Conservation (phyloP, 805 yeast species). For the Saccharomycopsis amapae region DNA sequence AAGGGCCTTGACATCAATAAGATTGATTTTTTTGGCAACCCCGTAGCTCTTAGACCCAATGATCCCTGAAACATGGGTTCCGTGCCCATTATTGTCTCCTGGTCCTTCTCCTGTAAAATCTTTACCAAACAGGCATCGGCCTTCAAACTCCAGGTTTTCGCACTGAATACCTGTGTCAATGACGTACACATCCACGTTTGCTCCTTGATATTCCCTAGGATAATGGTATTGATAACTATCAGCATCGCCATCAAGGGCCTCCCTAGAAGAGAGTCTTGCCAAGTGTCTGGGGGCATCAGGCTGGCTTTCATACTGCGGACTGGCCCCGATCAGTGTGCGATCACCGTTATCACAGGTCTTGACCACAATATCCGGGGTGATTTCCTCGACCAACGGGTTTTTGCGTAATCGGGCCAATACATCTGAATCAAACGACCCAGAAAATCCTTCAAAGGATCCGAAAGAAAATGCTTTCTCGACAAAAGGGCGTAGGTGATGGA, state of each 20-base stretch:
- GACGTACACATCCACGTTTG: conserved; percentile 59
- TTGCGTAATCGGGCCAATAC: conserved; percentile 14
- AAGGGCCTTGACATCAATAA: conserved; percentile 72
- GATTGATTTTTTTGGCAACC: conserved; percentile 61
- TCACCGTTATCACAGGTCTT: conserved; percentile 56
- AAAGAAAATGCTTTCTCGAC: conserved; percentile 40
- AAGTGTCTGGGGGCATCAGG: conserved; percentile 58
- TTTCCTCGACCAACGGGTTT: conserved; percentile 44
- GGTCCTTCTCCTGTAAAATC: conserved; percentile 55
- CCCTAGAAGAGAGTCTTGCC: conserved; percentile 38
- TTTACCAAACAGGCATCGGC: conserved; percentile 50
- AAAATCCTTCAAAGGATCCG: conserved; percentile 47
- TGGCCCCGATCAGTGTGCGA: too few species aligned
- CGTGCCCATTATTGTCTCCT: conserved; percentile 81
- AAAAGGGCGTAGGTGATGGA: conserved; percentile 36
- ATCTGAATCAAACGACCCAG: conserved; percentile 37
- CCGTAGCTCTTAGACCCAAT: conserved; percentile 77
- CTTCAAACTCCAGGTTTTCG: conserved; percentile 56
- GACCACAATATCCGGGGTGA: conserved; percentile 60
- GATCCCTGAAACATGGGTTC: conserved; percentile 90
- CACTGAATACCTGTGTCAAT: conserved; percentile 77
- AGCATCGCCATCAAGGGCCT: conserved; percentile 20
- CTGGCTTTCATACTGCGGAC: conserved; percentile 28
- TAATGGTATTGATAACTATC: conserved; percentile 37
- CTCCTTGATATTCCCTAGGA: conserved; percentile 43